Evolutionary conservation across 2,329 filamentous ascomycete species (phyloP), one percentile per base, ranked within the genome.

Genomic region (Alternaria consortialis): DNA sequence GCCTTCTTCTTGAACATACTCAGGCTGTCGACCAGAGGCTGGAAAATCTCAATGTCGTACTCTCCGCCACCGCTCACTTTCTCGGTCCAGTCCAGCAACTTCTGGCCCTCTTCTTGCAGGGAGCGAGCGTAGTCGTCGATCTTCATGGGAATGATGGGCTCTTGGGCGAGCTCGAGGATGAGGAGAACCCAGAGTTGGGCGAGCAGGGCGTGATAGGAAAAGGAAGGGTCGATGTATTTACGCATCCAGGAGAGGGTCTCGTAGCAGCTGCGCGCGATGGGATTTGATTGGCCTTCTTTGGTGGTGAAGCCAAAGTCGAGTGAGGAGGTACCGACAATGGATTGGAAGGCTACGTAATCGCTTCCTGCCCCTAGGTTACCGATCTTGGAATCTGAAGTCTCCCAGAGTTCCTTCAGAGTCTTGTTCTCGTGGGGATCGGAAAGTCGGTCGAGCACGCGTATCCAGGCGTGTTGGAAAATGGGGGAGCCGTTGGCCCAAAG

Each of bases 201-300:
- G 60, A 98, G 86, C 6, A 91, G 80, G 40, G 84, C 86, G 80
- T 98, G 95, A 74, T 97, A 95, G 11, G 85, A 79, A 73, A 97
- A 97, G 1, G 86, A 89, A 0, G 93, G 93, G 75, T 99, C 95
- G 23, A 91, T 90, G 61, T 91, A 88, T 37, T 85, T 85, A 27
- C 89, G 84, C 85, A 98, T 92, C 89, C 93, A 94, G 44, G 93
- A 90, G 70, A 91, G 94, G 55, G 89, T 96, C 74, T 98, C 94
- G 79, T 97, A 96, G 79, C 91, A 95, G 62, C 91, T 94, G 78
- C 93, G 90, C 53, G 90, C 88, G 0, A 94, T 92, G 70, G 86
- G 90, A 11, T 78, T 79, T 42, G 82, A 79, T 7, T 57, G 43
- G 34, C 48, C 53, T 25, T 66, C 51, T 20, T 47, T 56, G 17